Evolutionary conservation across 2,329 filamentous ascomycete genomes (phyloP).

Genomic region (Orbilia brochopaga): DNA sequence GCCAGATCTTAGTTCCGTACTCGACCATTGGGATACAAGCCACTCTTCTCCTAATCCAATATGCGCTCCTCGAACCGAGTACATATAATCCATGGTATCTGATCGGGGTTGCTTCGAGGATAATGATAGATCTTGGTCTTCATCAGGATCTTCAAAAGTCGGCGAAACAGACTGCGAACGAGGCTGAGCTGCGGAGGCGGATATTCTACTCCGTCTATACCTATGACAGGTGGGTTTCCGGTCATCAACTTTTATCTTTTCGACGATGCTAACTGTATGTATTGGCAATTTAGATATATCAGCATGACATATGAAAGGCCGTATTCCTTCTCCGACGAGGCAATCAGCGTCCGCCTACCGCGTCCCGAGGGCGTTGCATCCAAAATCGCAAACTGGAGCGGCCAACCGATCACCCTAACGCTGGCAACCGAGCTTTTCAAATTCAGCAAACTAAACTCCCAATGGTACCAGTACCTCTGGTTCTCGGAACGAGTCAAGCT

Average conservation of each 20-base stretch:
- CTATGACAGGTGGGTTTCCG: slow-evolving; percentile 72
- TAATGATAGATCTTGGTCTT: slow-evolving; percentile 85
- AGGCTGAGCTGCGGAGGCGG: slow-evolving; percentile 77
- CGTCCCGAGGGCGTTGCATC: slow-evolving; percentile 57
- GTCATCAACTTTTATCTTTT: slow-evolving; percentile 6
- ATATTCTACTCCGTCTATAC: slow-evolving; percentile 92
- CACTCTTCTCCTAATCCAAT: slow-evolving; percentile 82
- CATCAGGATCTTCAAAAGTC: slow-evolving; percentile 86
- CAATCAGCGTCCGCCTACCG: slow-evolving; percentile 69
- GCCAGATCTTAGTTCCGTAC: slow-evolving; percentile 82
- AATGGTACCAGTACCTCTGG: slow-evolving; percentile 87
- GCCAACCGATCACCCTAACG: slow-evolving; percentile 62
- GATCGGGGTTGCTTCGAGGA: slow-evolving; percentile 85
- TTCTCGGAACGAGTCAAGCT: slow-evolving; percentile 75
- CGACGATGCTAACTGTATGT: slow-evolving; percentile 39
- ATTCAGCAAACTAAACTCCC: slow-evolving; percentile 82
- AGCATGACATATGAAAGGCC: slow-evolving; percentile 85
- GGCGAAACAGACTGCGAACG: slow-evolving; percentile 69
- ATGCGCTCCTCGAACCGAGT: slow-evolving; percentile 84
- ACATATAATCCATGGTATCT: slow-evolving; percentile 95
- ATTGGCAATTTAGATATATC: slow-evolving; percentile 69
- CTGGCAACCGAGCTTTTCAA: slow-evolving; percentile 79
- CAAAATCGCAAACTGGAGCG: slow-evolving; percentile 58
- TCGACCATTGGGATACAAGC: slow-evolving; percentile 86
- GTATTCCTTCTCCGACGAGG: slow-evolving; percentile 92